Base-by-base conservation (phyloP, 495 filamentous ascomycete genomes). In the Parathielavia appendiculata region DNA sequence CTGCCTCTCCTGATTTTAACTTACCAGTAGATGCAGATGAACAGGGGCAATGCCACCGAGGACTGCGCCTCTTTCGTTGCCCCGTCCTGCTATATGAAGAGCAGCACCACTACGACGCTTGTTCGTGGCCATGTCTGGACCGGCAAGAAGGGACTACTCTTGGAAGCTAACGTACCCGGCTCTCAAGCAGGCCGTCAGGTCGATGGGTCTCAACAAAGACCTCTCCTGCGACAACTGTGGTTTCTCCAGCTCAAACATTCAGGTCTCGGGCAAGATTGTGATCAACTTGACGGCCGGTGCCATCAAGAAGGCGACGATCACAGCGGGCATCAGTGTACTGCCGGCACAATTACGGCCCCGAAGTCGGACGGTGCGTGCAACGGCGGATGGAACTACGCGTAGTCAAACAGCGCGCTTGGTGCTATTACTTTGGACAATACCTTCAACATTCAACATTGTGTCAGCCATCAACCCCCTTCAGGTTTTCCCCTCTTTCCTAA, bases 211-310 rank as follows among this genome's bases (percentile, higher is more conserved):
- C 32, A 16, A 16, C 47, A 50, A 50, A 9, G 5, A 19, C 5
- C 30, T 50, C 47, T 50, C 47, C 13, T 50, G 30, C 47, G 45
- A 48, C 11, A 48, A 50, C 32, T 50, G 47, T 16, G 47, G 47
- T 1, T 50, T 50, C 30, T 19, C 47, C 47, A 50, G 35, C 7
- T 50, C 47, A 8, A 50, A 36, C 30, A 35, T 36, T 16, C 30
- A 19, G 47, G 35, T 50, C 32, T 50, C 47, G 47, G 47, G 47
- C 47, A 26, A 50, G 47, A 50, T 50, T 16, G 17, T 50, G 9
- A 50, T 50, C 47, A 50, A 50, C 47, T 35, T 50, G 47, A 36
- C 47, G 47, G 47, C 47, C 30, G 47, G 47, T 19, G 47, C 35
- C 26, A 50, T 50, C 47, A 50, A 50, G 47, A 14, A 34, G n/a